Evolutionary conservation across 345 rosid species (phyloP), one percentile per base, ranked within the genome.

Genomic region (Orychophragmus violaceus): DNA sequence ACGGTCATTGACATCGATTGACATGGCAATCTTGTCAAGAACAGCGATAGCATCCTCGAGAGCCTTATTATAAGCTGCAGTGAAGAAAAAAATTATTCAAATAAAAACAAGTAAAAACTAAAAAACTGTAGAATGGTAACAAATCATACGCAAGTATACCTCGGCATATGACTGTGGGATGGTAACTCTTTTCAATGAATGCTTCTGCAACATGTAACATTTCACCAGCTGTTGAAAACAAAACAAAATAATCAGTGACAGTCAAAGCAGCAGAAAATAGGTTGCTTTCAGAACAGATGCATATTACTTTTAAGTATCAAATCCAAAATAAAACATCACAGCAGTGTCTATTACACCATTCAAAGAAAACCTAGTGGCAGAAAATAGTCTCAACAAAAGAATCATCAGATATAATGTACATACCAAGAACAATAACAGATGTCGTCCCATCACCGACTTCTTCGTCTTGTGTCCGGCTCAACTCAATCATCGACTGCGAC

Each of bases 401-500:
- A 30, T 16, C 19, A 36, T 53, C 7, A 41, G 11, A 60, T 30
- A n/a, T 18, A 32, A 7, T 33, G 62, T 17, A 24, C 78, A 66
- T 86, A 93, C 98, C 97, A 63, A 93, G 86, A 71, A 93, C 90
- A 77, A 90, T 93, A 59, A 90, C 96, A 21, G 98, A 90, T 61
- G 98, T 93, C 32, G 98, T 93, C 75, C 98, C 98, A 78, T 93
- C 98, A 70, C 97, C 97, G 3, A 93, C 97, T 81, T 93, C 97
- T 84, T 88, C 98, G 60, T 93, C 98, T 78, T 90, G 98, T 3
- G 97, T 85, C 5, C 97, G 94, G 62, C 97, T 93, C 62, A 93
- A 74, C 71, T 93, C 96, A 78, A 90, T 90, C 99, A 93, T 90
- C 1, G 99, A 93, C 95, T 89, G 81, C 46, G 53, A 69, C n/a